A percentile compares a stretch with the other conserved stretches of the same genome.
phyloP scores from a whole-genome alignment of 495 filamentous ascomycete genomes.

The Podospora didyma region DNA sequence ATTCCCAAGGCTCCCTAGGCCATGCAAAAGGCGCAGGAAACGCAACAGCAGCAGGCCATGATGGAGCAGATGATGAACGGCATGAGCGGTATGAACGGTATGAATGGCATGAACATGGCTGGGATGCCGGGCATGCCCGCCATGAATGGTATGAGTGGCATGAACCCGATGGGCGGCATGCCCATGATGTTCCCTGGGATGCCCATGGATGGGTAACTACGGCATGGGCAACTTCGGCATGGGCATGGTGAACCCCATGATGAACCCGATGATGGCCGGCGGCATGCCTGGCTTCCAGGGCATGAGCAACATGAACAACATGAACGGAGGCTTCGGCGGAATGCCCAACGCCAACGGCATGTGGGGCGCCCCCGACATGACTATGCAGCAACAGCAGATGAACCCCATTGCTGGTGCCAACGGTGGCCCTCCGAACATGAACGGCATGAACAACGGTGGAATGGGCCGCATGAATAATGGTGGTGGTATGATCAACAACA shows the following conservation, averaged over 20 bases:
- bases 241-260: slow-evolving; percentile 40
- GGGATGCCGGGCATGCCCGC: too few species aligned
- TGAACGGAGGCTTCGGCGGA: slow-evolving; percentile 26
- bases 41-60: slow-evolving; percentile 28
- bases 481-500: slow-evolving; percentile 20
- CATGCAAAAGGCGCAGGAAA: slow-evolving; percentile 44
- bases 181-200: slow-evolving; percentile 26
- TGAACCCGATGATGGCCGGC: slow-evolving; percentile 53
- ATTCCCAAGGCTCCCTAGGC: slow-evolving; percentile 58
- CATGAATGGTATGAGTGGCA: too few species aligned
- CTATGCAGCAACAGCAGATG: slow-evolving; percentile 11
- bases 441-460: slow-evolving; percentile 38
- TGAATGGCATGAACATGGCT: slow-evolving; percentile 19
- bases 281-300: slow-evolving; percentile 42
- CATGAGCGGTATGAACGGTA: slow-evolving; percentile 8
- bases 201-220: slow-evolving; percentile 11
- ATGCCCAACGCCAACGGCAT: slow-evolving; percentile 13
- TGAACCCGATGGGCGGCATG: too few species aligned
- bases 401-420: slow-evolving; percentile 24
- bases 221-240: slow-evolving; percentile 27
- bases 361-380: slow-evolving; percentile 42
- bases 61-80: slow-evolving; percentile 36
- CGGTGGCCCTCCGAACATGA: slow-evolving; percentile 45
- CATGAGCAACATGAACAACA: slow-evolving; percentile 28
- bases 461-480: slow-evolving; percentile 23